These are phyloP conservation scores for Amanita pseudoporphyria DNA, from an alignment of 768 basidiomycete species.

Conservation along the genomic window DNA sequence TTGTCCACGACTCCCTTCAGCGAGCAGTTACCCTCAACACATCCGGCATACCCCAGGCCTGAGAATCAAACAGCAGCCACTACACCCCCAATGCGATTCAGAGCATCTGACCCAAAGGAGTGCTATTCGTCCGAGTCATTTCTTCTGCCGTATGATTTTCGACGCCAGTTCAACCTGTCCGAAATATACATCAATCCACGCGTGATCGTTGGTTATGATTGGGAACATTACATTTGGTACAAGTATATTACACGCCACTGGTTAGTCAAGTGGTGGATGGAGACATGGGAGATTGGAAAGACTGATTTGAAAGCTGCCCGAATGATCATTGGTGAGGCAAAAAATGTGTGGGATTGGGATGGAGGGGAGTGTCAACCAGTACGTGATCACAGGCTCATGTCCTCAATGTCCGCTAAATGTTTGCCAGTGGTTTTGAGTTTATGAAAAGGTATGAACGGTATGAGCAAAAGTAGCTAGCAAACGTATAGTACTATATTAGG, in stretches of 20 bases:
- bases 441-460: background rate
- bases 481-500: background rate
- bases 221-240: constrained; percentile 2
- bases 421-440: background rate
- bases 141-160: background rate
- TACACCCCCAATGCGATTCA: background rate
- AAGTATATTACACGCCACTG: constrained; percentile 5
- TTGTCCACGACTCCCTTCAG: background rate
- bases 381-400: background rate
- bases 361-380: constrained; percentile 5
- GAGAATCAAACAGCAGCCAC: background rate
- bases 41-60: constrained; percentile 2
- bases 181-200: constrained; percentile 3
- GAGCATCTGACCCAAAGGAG: background rate
- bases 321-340: constrained; percentile 1
- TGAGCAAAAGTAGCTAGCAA: background rate
- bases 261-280: constrained; percentile 5
- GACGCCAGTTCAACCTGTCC: background rate
- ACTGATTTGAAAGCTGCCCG: background rate
- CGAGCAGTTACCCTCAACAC: background rate
- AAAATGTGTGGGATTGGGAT: constrained; percentile 1
- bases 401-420: background rate
- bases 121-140: constrained; percentile 6
- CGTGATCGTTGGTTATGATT: constrained; percentile 1
- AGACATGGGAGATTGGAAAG: background rate